Base-by-base conservation (phyloP, 805 yeast genomes). In the Jamesozyma gamospora region DNA sequence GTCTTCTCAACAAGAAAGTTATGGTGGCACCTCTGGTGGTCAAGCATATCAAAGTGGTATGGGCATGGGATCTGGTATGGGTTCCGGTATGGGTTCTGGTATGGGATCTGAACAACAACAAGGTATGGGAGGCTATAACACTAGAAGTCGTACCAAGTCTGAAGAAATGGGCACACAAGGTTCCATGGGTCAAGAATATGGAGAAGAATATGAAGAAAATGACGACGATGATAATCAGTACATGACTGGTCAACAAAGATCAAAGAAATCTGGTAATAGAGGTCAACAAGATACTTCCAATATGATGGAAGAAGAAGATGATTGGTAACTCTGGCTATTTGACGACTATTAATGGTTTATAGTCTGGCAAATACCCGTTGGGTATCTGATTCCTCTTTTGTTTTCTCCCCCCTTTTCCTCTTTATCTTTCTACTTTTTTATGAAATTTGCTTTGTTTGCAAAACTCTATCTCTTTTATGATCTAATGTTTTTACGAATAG, bases 171-270 rank as follows among this genome's bases (percentile, higher is more conserved):
- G 33, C 18, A 17, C 29, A 9, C 16, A 9, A n/a, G 30, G 30
- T 3, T 8, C 31, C 10, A 32, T 32, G 35, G 35, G 35, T 11
- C 35, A 19, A 24, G 31, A 24, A 21, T n/a, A 28, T 4, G 41
- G 19, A 5, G 21, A 30, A 4, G n/a, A 21, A 21, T 21, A 8
- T 6, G 24, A 21, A 8, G 24, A 21, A 9, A 34, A 35, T 16
- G 15, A 28, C 5, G 30, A 33, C 27, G 36, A 28, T 27, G 35
- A 40, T 24, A 34, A 33, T 24, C 32, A 36, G 18, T 33, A 27
- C n/a, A 33, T 37, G 33, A 12, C 24, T 21, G 29, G 36, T n/a
- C 36, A 36, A 28, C 40, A 41, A 26, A 34, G 32, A 31, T 26
- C 39, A 2, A 41, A 28, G 13, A 31, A 30, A 31, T 21, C 25